These are phyloP conservation scores for Termitomyces sp. DNA, from an alignment of 1,284 basidiomycete genomes.

Conservation along the genomic window DNA sequence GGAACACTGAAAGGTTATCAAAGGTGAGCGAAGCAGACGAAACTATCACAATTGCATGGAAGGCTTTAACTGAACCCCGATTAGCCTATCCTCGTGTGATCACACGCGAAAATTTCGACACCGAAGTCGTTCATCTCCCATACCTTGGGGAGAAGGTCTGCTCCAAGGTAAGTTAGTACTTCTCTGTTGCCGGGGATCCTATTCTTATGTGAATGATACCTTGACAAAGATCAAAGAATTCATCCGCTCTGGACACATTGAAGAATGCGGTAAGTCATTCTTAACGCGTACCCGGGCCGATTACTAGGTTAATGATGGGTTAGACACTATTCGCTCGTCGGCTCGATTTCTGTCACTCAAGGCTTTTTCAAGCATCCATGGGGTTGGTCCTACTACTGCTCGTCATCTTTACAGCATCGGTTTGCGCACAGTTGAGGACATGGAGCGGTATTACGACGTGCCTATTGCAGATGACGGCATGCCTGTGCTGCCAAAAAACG, in stretches of 20 bases:
- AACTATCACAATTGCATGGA: not conserved
- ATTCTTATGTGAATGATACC: not conserved
- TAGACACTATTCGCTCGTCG: slow-evolving; percentile 45
- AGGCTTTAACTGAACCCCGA: not conserved
- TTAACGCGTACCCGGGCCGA: too few species aligned
- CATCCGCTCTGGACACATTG: slow-evolving; percentile 46
- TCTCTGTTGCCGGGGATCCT: not conserved
- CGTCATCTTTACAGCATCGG: slow-evolving; percentile 56
- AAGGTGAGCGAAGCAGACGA: slow-evolving; percentile 40
- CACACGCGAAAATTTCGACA: slow-evolving; percentile 30
- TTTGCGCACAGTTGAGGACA: slow-evolving; percentile 54
- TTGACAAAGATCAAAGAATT: slow-evolving; percentile 56
- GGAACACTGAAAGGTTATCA: slow-evolving; percentile 41
- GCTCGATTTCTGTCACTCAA: slow-evolving; percentile 52
- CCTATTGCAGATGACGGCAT: slow-evolving; percentile 14
- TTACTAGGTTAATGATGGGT: not conserved
- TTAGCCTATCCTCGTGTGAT: slow-evolving; percentile 62
- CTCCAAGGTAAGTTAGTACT: slow-evolving; percentile 52
- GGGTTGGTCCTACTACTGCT: slow-evolving; percentile 67
- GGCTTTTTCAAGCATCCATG: slow-evolving; percentile 60
- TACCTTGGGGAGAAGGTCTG: slow-evolving; percentile 57
- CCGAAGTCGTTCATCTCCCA: slow-evolving; percentile 51
- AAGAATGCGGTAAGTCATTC: slow-evolving; percentile 50
- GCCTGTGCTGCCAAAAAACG: slow-evolving; percentile 11
- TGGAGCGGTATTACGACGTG: slow-evolving; percentile 61